Conservation (phyloP, 768 basidiomycete species). For the Xerocomus potaroensis region DNA sequence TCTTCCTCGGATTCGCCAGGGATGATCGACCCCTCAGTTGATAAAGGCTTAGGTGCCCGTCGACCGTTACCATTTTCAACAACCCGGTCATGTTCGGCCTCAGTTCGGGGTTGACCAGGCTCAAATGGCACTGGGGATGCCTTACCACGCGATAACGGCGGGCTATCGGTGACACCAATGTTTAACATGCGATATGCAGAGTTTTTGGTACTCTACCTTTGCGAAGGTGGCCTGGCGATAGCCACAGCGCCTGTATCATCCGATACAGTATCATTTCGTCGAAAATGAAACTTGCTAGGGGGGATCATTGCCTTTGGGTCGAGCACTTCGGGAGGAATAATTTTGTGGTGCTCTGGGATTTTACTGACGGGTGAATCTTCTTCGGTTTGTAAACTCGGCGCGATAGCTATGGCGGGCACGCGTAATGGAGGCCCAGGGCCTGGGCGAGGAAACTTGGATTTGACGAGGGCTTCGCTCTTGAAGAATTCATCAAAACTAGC, state of each 20-base stretch:
- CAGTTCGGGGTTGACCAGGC: constrained; percentile 11
- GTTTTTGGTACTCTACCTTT: constrained; percentile 16
- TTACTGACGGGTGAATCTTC: constrained; percentile 31
- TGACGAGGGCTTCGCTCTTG: constrained; percentile 67
- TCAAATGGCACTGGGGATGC: constrained; percentile 9
- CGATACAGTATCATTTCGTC: constrained; percentile 31
- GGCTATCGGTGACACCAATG: constrained; percentile 6
- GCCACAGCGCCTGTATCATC: constrained; percentile 9
- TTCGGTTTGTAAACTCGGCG: constrained; percentile 20
- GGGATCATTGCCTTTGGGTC: constrained; percentile 80
- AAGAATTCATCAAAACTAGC: constrained; percentile 94
- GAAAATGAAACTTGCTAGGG: constrained; percentile 75
- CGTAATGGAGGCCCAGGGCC: constrained; percentile 12
- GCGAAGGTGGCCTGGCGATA: constrained; percentile 7
- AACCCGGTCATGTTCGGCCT: constrained; percentile 7
- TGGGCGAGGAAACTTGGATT: constrained; percentile 71
- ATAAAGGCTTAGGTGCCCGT: constrained; percentile 25
- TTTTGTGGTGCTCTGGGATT: constrained; percentile 69
- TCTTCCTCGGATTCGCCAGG: constrained; percentile 86
- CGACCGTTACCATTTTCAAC: constrained; percentile 13
- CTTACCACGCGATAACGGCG: constrained; percentile 18
- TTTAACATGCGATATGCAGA: background rate
- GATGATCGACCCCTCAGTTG: constrained; percentile 63
- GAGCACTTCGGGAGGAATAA: constrained; percentile 76
- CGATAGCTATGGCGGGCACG: constrained; percentile 5